Evolutionary conservation across 768 basidiomycete species (phyloP).

Genomic region (Naematelia aurantialba): DNA sequence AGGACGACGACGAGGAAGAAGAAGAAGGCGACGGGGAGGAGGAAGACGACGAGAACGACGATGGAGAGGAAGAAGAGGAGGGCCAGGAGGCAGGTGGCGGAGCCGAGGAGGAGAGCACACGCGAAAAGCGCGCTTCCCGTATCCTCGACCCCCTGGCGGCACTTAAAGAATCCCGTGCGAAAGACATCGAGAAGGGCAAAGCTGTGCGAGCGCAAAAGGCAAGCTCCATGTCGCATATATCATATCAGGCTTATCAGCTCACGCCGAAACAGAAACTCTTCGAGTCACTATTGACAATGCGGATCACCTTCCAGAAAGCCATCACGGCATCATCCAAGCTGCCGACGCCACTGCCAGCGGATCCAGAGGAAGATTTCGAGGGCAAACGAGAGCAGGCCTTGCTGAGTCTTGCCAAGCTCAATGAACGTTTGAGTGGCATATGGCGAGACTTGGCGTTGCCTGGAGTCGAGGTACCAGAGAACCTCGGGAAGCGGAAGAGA

Average conservation of each 20-base stretch:
- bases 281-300: slow-evolving; percentile 82
- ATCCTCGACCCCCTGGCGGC: slow-evolving; percentile 45
- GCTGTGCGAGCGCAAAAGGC: slow-evolving; percentile 81
- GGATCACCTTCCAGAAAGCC: slow-evolving; percentile 86
- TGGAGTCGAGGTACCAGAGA: slow-evolving; percentile 15
- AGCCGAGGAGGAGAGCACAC: slow-evolving; percentile 9
- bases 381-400: slow-evolving; percentile 18
- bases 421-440: slow-evolving; percentile 48
- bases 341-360: slow-evolving; percentile 49
- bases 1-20: slow-evolving; percentile 36
- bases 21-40: slow-evolving; percentile 37
- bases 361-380: slow-evolving; percentile 20
- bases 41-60: slow-evolving; percentile 40
- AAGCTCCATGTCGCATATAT: slow-evolving; percentile 43
- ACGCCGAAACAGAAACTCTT: slow-evolving; percentile 63
- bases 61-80: slow-evolving; percentile 37
- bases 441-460: slow-evolving; percentile 39
- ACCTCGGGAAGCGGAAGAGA: slow-evolving; percentile 34
- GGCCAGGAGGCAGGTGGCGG: neutral
- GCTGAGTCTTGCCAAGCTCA: slow-evolving; percentile 26
- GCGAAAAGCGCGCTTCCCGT: slow-evolving; percentile 21
- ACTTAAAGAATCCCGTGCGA: slow-evolving; percentile 35
- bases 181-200: slow-evolving; percentile 64
- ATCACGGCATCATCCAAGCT: slow-evolving; percentile 63
- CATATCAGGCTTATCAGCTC: neutral